A percentile compares a stretch with the other conserved stretches of the same genome.
Conservation (phyloP, 2,329 filamentous ascomycete genomes). For the Cladosporium halotolerans region DNA sequence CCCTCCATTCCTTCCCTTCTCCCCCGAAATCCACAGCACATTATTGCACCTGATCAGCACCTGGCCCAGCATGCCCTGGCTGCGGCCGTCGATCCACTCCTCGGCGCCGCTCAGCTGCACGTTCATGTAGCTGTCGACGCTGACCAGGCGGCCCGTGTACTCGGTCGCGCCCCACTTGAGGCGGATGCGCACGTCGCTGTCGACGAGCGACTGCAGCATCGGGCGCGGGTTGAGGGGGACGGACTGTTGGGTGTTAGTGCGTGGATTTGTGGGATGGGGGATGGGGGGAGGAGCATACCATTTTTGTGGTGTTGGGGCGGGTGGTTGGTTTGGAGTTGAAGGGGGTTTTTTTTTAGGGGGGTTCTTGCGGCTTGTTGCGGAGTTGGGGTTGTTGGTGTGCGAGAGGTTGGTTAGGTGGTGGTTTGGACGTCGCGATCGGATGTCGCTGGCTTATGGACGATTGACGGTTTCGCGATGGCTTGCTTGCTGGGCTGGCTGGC, state of each 20-base stretch:
- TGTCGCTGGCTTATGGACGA: not conserved
- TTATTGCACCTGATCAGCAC: slow-evolving; percentile 74
- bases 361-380: no score
- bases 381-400: no score
- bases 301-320: slow-evolving; percentile 13
- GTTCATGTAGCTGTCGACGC: slow-evolving; percentile 98
- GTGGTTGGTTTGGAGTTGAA: not conserved
- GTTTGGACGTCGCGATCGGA: not conserved
- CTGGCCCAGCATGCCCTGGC: slow-evolving; percentile 76
- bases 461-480: not conserved
- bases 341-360: no score
- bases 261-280: not conserved
- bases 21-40: slow-evolving; percentile 1
- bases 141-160: slow-evolving; percentile 89
- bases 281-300: slow-evolving; percentile 15
- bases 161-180: slow-evolving; percentile 98
- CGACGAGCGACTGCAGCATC: slow-evolving; percentile 90
- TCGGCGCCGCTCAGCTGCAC: slow-evolving; percentile 85
- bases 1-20: slow-evolving; percentile 25
- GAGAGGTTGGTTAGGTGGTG: no score
- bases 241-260: slow-evolving; percentile 44
- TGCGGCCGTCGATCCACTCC: slow-evolving; percentile 85
- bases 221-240: slow-evolving; percentile 94
- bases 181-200: slow-evolving; percentile 83
- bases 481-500: no score